Conservation (phyloP, 2,329 filamentous ascomycete genomes). For the Arthroderma uncinatum region DNA sequence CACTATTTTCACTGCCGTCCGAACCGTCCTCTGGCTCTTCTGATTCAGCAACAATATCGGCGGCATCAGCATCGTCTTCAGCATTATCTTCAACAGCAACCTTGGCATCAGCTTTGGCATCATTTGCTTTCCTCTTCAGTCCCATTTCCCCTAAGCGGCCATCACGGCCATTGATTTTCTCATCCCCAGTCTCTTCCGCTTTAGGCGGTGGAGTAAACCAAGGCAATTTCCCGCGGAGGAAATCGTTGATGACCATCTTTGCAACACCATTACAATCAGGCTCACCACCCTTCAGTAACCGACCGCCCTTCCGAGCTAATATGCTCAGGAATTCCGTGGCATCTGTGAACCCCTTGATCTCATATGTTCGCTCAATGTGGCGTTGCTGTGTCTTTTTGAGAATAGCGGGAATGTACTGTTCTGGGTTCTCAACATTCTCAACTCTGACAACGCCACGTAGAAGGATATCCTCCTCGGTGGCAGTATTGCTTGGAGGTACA, state of each 20-base stretch:
- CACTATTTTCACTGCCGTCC: constrained; percentile 23
- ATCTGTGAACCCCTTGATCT: constrained; percentile 66
- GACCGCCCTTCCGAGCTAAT: constrained; percentile 74
- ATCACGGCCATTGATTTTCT: constrained; percentile 56
- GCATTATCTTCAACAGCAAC: constrained; percentile 20
- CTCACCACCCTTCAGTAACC: constrained; percentile 83
- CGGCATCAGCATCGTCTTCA: constrained; percentile 16
- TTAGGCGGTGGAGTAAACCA: constrained; percentile 83
- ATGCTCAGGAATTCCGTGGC: constrained; percentile 75
- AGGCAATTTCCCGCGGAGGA: constrained; percentile 85
- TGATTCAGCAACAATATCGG: constrained; percentile 19
- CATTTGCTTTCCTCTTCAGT: constrained; percentile 62
- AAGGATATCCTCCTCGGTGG: constrained; percentile 77
- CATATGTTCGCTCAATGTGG: constrained; percentile 88
- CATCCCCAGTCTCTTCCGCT: constrained; percentile 32
- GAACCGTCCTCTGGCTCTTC: constrained; percentile 27
- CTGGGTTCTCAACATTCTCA: constrained; percentile 91
- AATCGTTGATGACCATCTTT: constrained; percentile 95
- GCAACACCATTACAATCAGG: constrained; percentile 89
- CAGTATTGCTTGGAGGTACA: constrained; percentile 74
- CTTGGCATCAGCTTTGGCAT: constrained; percentile 30
- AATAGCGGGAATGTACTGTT: constrained; percentile 85
- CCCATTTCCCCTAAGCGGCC: constrained; percentile 76
- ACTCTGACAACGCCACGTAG: constrained; percentile 84
- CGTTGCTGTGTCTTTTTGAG: constrained; percentile 68